Base-by-base conservation (phyloP, 2,329 filamentous ascomycete genomes). In the Akanthomyces lecanii region DNA sequence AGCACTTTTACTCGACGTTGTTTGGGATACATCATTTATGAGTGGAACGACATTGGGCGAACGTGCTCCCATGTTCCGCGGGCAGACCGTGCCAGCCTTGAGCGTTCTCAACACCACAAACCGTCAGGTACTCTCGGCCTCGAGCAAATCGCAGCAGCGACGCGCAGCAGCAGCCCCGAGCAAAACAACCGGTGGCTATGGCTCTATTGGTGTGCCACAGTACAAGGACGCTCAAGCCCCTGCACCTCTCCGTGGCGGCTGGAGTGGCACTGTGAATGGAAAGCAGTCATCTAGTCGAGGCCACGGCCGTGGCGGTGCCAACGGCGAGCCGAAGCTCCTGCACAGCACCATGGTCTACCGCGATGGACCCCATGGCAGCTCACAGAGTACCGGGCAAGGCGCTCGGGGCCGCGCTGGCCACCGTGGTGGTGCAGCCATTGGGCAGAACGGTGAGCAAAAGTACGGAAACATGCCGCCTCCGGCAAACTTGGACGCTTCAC, bases 1-100 rank as follows among this genome's bases (percentile, higher is more conserved):
- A 62, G 89, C 89, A 30, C 85, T 91, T 53, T 82, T 97, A 63
- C 82, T 99, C 44, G 95, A 99, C 73, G 85, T 98, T 63, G 88
- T 99, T 8, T 99, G 97, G 76, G 96, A 99, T 73, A 85, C 86
- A 14, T 90, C 92, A 0, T 99, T 99, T 76, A 98, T 99, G 93
- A 96, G 92, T 71, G 95, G 95, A 66, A 97, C 93, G 1, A 95
- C 91, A 0, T 83, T 99, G 18, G 90, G 91, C 64, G 92, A 93
- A 63, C 89, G 95, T 64, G 97, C 94, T 72, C 92, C 92, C 30
- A 88, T 91, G 44, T 99, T 99, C 86, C 87, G 94, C 42, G 95
- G 95, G 59, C 93, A 95, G 73, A 97, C 95, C 0, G 92, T 99
- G 4, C 86, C 92, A 2, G 85, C 89, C 7, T 89, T 90, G n/a